phyloP scores from a whole-genome alignment of 345 rosid species.

The Boechera stricta region DNA sequence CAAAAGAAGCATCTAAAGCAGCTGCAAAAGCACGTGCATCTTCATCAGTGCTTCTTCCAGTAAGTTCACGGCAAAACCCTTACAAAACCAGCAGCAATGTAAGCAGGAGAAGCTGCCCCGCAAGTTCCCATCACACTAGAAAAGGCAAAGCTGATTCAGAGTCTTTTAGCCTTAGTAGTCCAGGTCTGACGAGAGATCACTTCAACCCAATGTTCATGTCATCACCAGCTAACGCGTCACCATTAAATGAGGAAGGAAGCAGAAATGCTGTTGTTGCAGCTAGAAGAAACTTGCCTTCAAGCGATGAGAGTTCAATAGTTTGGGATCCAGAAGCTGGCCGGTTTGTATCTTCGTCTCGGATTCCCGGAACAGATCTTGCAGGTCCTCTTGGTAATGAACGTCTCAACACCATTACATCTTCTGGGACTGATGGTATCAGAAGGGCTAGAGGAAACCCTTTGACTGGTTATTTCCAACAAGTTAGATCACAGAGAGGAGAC shows the following conservation, averaged over 20 bases:
- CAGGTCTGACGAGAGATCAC: conserved; percentile 61
- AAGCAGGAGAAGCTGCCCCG: conserved; percentile 81
- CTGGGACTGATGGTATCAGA: conserved; percentile 37
- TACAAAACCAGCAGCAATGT: conserved; percentile 63
- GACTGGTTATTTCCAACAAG: conserved; percentile 56
- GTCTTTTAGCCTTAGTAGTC: conserved; percentile 53
- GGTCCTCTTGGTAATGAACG: conserved; percentile 66
- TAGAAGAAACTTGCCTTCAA: conserved; percentile 51
- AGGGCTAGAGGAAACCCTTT: conserved; percentile 55
- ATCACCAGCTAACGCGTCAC: conserved; percentile 62
- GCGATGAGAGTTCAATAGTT: conserved; percentile 59
- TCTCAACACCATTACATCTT: conserved; percentile 50
- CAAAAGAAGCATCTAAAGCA: conserved; percentile 78
- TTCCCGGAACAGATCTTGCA: conserved; percentile 60
- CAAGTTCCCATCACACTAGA: conserved; percentile 62
- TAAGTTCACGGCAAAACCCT: conserved; percentile 60
- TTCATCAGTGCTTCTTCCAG: conserved; percentile 83
- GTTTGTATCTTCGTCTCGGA: conserved; percentile 68
- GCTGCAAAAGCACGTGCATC: conserved; percentile 93
- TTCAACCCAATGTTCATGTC: conserved; percentile 77
- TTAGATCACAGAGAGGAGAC: conserved; percentile 72
- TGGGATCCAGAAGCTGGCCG: conserved; percentile 96
- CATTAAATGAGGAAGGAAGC: conserved; percentile 46
- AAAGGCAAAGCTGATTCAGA: conserved; percentile 64
- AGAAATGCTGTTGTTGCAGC: conserved; percentile 24